Base-by-base conservation (phyloP, 768 basidiomycete species). In the Neoboletus brunneissimus region DNA sequence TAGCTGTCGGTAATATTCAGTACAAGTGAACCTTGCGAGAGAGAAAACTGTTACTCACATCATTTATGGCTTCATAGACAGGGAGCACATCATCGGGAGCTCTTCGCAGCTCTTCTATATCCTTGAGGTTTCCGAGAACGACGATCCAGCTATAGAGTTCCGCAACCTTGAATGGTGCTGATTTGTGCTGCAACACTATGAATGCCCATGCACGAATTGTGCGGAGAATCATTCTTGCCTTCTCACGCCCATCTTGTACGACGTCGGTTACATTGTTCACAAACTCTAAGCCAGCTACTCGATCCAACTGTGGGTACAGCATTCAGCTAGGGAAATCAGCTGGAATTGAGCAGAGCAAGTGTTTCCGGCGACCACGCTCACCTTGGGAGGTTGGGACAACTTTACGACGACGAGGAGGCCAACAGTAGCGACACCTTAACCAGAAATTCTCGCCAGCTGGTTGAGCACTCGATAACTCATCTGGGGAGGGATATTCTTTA, bases 21-120 rank as follows among this genome's bases (percentile, higher is more conserved):
- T 22, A 4, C 5, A 15, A 15, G n/a, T 23, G 9, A 16, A 23
- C 12, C n/a, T n/a, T 4, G 18, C 1, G 22, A 0, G 12, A 11
- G n/a, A n/a, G 13, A 20, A 25, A 18, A 34, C 0, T 1, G 9
- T 23, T 9, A 29, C 48, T 47, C 42, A 77, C 81, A 15, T 80
- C 74, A 4, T 57, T 60, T 0, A 54, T 32, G 0, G 69, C 70
- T 32, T 67, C 73, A 0, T 22, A 0, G 18, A 73, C 57, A 16
- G 78, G 79, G 13, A 82, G 60, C 2, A 56, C 55, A 25, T 75
- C 71, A 11, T 78, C 76, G 0, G 77, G 66, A 0, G 75, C 75
- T 48, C 66, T 76, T 5, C 68, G 63, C 15, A 81, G 11, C 34
- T 81, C 79, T 5, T 79, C 73, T 23, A 79, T 57, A 5, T 72